Base-by-base conservation (phyloP, 257 asterid genomes). In the Salvia miltiorrhiza region DNA sequence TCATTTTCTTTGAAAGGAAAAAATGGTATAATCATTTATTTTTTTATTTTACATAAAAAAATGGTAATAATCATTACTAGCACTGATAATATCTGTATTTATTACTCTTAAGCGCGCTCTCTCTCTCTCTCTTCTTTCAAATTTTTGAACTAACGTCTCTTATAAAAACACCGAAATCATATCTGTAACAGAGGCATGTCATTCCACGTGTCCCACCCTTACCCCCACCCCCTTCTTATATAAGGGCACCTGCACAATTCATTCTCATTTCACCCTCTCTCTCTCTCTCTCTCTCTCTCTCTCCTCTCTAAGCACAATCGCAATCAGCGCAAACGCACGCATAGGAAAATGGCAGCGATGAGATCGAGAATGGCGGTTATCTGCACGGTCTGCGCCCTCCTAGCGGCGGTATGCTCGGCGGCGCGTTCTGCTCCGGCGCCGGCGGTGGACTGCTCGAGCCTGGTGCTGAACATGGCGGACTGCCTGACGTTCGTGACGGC, bases 401-500 rank as follows among this genome's bases (percentile, higher is more conserved):
- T 56, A 4, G 56, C 56, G 19, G 75, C 40, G 20, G n/a, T 4
- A 12, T 75, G 73, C 1, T n/a, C 67, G 0, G 95, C 95, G 32
- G 71, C 77, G 54, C 77, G 49, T 4, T 32, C 82, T 5, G 90
- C 96, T 8, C 86, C 90, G 35, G 80, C 97, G 10, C 95, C 97
- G 52, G 88, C 93, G 26, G 90, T 35, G 69, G 98, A 92, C 72
- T 92, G 96, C 74, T 62, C 87, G 2, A 79, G 75, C 70, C 48
- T 87, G 74, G 82, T 92, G 0, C 33, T 92, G 8, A 76, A 72
- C 70, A 75, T 92, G 89, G 92, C 88, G 8, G 93, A 83, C 47
- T 92, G 98, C 60, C 65, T 92, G 49, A 68, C 93, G 0, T 92
- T 76, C 69, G 93, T 91, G 33, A 81, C 78, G 63, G 81, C 40